Conservation (phyloP, 23 red algal genomes). For the Gracilaria caudata region DNA sequence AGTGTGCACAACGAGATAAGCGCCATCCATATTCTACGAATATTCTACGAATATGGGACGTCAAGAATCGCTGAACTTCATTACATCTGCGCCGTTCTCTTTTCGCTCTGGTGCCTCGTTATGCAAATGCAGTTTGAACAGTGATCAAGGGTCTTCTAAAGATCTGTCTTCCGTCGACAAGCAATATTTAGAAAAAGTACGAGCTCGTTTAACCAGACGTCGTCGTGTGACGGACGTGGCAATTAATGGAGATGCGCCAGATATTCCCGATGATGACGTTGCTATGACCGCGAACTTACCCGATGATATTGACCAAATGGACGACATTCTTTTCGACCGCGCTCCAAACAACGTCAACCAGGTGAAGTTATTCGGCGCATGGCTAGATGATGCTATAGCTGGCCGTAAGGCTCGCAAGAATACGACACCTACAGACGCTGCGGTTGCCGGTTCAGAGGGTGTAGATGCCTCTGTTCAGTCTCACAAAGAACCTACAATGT, state of each 20-base stretch:
- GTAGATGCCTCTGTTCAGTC: conserved; percentile 21
- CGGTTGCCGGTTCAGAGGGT: not conserved
- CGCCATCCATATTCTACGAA: not conserved
- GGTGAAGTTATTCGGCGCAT: conserved; percentile 75
- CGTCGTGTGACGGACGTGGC: conserved; percentile 23
- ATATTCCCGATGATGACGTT: conserved; percentile 7
- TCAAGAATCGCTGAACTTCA: conserved; percentile 6
- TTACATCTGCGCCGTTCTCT: not conserved
- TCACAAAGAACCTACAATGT: conserved; percentile 22
- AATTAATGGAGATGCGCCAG: not conserved
- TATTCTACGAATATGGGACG: too few relatives aligned
- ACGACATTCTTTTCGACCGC: conserved; percentile 72
- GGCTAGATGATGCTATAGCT: conserved; percentile 82
- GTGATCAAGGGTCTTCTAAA: conserved; percentile 5
- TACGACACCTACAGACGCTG: conserved; percentile 7
- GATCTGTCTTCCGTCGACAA: conserved; percentile 28
- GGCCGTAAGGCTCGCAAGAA: conserved; percentile 68
- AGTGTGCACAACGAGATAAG: too few relatives aligned
- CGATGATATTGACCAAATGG: conserved; percentile 74
- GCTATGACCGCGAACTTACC: conserved; percentile 38
- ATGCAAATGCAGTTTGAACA: conserved; percentile 18
- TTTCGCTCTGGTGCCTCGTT: not conserved
- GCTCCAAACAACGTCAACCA: conserved; percentile 67
- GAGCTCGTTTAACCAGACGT: conserved; percentile 31
- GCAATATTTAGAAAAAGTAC: conserved; percentile 54